Base-by-base conservation (phyloP, 768 basidiomycete species). In the Boletus tylopilopsis region DNA sequence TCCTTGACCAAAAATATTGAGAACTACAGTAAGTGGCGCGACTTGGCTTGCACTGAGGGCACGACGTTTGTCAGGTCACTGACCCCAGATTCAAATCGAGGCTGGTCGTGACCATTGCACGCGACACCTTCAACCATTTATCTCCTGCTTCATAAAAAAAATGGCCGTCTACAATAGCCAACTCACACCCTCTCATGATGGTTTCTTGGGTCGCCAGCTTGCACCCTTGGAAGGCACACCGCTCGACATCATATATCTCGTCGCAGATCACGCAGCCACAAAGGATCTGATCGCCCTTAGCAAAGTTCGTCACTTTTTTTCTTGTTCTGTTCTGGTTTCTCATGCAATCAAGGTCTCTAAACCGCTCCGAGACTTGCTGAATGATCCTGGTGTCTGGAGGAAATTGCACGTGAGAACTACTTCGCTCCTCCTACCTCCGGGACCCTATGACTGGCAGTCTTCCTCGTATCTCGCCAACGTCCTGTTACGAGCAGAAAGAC, bases 361-460 rank as follows among this genome's bases (percentile, higher is more conserved):
- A 23, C n/a, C 30, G 2, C 37, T 45, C 27, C 42, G 18, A 39
- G 6, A 23, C 19, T n/a, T 56, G 38, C 24, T 51, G 33, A 40
- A 37, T 30, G 16, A 51, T 22, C 45, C 39, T 21, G 23, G 45
- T 24, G 34, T 57, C 23, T 57, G 56, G 54, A 24, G 8, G 13
- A 47, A 23, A 4, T 7, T 42, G 5, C 47, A 50, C 16, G 38
- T 6, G 30, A 35, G 35, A 39, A 30, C 22, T 21, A 5, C n/a
- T n/a, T n/a, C 22, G 2, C 7, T 41, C 30, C 32, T 42, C 9
- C 21, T 48, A 16, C 44, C 50, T n/a, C 33, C 47, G 6, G 55
- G 55, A 18, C 56, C 55, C 9, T 40, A 42, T 9, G 25, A 49
- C 4, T 58, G 55, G 55, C 55, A 58, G 37, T 40, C 55, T 23